Percentiles rank a stretch among this genome's conserved stretches.
phyloP scores from a whole-genome alignment of 352 stramenopile genomes.

The Phytopythium kandeliae region DNA sequence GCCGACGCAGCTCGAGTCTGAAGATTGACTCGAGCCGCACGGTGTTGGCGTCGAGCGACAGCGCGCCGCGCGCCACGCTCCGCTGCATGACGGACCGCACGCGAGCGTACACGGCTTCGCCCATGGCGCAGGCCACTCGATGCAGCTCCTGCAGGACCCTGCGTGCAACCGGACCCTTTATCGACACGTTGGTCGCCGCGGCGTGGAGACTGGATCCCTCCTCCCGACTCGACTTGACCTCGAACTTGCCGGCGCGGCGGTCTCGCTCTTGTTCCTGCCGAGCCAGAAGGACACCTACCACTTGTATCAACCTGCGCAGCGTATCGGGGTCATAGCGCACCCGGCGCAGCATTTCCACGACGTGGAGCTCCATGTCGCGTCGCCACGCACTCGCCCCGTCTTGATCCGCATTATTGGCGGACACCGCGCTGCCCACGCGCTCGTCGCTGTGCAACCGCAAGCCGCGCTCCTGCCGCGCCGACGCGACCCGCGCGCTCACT shows the following conservation, averaged over 20 bases:
- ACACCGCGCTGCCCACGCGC: neutral
- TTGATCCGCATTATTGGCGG: neutral
- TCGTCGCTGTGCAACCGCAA: neutral
- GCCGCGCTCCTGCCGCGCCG: neutral
- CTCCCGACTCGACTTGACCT: neutral
- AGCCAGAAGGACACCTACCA: constrained; percentile 10
- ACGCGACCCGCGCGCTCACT: constrained; percentile 4
- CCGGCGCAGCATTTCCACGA: constrained; percentile 36
- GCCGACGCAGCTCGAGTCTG: constrained; percentile 47
- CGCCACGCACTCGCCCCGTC: constrained; percentile 17
- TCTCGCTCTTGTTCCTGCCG: neutral
- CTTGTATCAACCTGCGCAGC: constrained; percentile 26
- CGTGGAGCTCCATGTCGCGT: constrained; percentile 34
- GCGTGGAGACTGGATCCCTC: neutral
- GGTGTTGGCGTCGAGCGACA: constrained; percentile 34
- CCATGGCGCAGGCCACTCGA: constrained; percentile 24
- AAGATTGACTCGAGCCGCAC: constrained; percentile 54
- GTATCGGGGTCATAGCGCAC: constrained; percentile 27
- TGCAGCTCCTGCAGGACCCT: constrained; percentile 35
- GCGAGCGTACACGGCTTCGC: constrained; percentile 39
- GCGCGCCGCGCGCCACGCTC: constrained; percentile 34
- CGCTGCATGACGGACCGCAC: constrained; percentile 32
- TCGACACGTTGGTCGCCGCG: neutral
- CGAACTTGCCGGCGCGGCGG: neutral
- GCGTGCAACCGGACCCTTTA: constrained; percentile 2